These are phyloP conservation scores for Boletus subcaerulescens DNA, from an alignment of 768 basidiomycete genomes.

Conservation along the genomic window DNA sequence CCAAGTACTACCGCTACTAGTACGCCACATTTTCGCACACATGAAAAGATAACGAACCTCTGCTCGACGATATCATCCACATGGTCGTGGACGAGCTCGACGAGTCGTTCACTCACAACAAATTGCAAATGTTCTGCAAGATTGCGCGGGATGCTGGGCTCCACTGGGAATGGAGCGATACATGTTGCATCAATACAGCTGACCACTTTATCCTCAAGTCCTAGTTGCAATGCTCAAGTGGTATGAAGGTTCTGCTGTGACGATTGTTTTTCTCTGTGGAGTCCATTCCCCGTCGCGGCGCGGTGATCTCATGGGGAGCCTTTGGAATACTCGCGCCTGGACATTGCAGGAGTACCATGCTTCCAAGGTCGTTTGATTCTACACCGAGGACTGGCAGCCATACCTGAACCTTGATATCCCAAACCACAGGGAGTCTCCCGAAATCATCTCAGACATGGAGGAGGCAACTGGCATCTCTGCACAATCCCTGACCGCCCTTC, in stretches of 20 bases:
- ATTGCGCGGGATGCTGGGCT: not conserved
- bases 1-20: not conserved
- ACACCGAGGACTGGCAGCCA: conserved; percentile 6
- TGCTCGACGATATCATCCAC: not conserved
- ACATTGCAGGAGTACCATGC: conserved; percentile 14
- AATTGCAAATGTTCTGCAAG: not conserved
- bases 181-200: not conserved
- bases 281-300: not conserved
- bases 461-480: not conserved
- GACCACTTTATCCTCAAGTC: not conserved
- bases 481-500: not conserved
- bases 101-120: not conserved
- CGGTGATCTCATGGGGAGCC: not conserved
- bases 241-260: not conserved
- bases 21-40: not conserved
- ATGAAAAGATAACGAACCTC: not conserved
- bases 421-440: conserved; percentile 7
- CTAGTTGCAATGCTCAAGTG: conserved; percentile 2
- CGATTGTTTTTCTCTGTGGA: not conserved
- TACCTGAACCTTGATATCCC: conserved; percentile 3
- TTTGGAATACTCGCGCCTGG: not conserved
- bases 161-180: not conserved
- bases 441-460: conserved; percentile 9
- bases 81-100: not conserved
- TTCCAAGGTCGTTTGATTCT: conserved; percentile 8